Evolutionary conservation across 805 yeast species (phyloP), one percentile per base, ranked within the genome.

Genomic region (Suhomyces canberraensis): DNA sequence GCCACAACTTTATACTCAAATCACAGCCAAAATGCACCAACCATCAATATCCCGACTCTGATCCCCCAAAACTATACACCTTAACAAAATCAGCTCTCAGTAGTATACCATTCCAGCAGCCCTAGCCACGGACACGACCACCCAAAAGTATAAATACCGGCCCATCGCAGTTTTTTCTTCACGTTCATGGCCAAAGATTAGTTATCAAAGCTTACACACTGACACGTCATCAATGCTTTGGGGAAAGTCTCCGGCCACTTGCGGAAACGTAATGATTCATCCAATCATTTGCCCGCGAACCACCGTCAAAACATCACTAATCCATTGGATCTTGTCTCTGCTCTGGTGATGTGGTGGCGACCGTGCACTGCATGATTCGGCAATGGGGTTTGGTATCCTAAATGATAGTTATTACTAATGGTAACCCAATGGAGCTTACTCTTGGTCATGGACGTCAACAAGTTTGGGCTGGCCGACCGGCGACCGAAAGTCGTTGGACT

Each of bases 341-440:
- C 52, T 50, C 51, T 51, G 56, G 50, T 40, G n/a, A n/a, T n/a
- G n/a, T n/a, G n/a, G n/a, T n/a, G n/a, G n/a, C n/a, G n/a, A n/a
- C n/a, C n/a, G n/a, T n/a, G n/a, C n/a, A n/a, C n/a, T n/a, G n/a
- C n/a, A n/a, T n/a, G n/a, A n/a, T n/a, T 80, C 83, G 85, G 84
- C 83, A 77, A 42, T 60, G 82, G 79, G 73, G 67, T 60, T 51
- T 45, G 51, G 69, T 54, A 61, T 67, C 71, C 80, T 70, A 78
- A 72, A 80, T 81, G 76, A 81, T 69, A 81, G 89, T 75, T 75
- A 81, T 82, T 74, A 76, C 85, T 79, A 78, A 76, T 80, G 78
- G 48, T 66, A 81, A 81, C 89, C 76, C 88, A 81, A 82, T 81
- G 89, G 88, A 81, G 89, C 89, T 82, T 79, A 81, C 81, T 79